Evolutionary conservation across 2,329 filamentous ascomycete genomes (phyloP), one percentile per base, ranked within the genome.

Genomic region (Diplocarpon rosae): DNA sequence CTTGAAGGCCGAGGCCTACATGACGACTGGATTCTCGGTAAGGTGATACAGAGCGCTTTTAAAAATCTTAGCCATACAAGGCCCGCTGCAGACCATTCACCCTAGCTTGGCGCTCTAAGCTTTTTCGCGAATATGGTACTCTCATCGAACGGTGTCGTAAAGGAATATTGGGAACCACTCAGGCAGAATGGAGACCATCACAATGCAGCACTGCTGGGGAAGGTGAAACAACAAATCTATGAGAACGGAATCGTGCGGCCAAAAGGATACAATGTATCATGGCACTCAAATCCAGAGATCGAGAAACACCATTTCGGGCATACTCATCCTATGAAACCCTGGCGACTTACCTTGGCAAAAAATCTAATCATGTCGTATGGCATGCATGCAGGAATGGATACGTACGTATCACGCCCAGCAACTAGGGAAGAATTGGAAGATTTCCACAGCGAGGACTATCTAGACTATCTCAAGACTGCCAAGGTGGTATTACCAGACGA

Each of bases 281-380:
- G 89, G 66, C 92, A 98, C 64, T 87, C 88, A 67, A 95, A 95
- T 59, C 85, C 89, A 1, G 80, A 86, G 48, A 93, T 96, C 62
- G 92, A 98, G 67, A 84, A 85, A 61, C 90, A 96, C 65, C 92
- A 98, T 65, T 98, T 98, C 63, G 92, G 92, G 53, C 83, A 86
- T 66, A 89, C 86, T 9, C 92, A 98, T 69, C 92, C 92, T 15
- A 98, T 98, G 92, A 98, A 98, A 65, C 92, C 92, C 47, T 96
- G 92, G 90, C 85, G 92, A 30, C 70, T 98, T 52, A 95, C 89
- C 13, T 74, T 98, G 44, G 93, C 92, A 45, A 96, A 98, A 64
- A 87, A 92, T 58, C 76, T 98, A 37, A 87, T 98, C 52, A 82
- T 93, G 61, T 84, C 87, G 1, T 96, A 96, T 63, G 92, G 92